A percentile compares a stretch with the other conserved stretches of the same genome.
Conservation (phyloP, 2,329 filamentous ascomycete species). For the Arthroderma uncinatum region DNA sequence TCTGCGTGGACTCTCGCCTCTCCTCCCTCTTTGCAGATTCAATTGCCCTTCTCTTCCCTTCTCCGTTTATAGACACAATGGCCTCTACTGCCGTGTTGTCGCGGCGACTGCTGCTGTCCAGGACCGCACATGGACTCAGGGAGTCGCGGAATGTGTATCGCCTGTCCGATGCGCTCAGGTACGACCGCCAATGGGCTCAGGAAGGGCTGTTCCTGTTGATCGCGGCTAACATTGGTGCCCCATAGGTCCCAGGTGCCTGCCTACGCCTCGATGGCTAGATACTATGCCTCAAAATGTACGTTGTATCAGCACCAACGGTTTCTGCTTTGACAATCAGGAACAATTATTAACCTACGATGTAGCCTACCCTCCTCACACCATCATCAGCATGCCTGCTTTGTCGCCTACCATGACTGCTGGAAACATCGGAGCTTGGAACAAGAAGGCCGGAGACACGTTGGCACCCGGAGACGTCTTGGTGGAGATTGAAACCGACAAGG, state of each 20-base stretch:
- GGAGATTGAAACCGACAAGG: constrained; percentile 99
- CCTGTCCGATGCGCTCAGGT: constrained; percentile 35
- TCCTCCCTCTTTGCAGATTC: not conserved
- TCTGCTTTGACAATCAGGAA: constrained; percentile 13
- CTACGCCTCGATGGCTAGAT: constrained; percentile 51
- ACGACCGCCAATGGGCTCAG: constrained; percentile 14
- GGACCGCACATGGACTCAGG: constrained; percentile 35
- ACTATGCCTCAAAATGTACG: constrained; percentile 60
- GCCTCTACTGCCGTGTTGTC: constrained; percentile 39
- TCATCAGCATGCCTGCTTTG: constrained; percentile 95
- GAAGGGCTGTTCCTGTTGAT: constrained; percentile 6
- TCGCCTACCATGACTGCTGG: constrained; percentile 96
- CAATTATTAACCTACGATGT: constrained; percentile 18
- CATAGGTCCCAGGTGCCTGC: constrained; percentile 38
- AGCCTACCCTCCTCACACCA: constrained; percentile 89
- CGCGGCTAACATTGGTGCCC: not conserved
- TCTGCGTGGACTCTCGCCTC: not conserved
- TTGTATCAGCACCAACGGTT: constrained; percentile 16
- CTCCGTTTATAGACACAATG: constrained; percentile 6
- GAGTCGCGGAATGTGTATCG: constrained; percentile 35
- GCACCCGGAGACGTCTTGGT: constrained; percentile 88
- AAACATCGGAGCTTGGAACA: constrained; percentile 96
- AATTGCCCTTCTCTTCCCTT: not conserved
- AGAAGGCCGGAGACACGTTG: constrained; percentile 83
- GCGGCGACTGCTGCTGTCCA: constrained; percentile 35